Conservation (phyloP, 2,329 filamentous ascomycete species). For the Fusarium buharicum region DNA sequence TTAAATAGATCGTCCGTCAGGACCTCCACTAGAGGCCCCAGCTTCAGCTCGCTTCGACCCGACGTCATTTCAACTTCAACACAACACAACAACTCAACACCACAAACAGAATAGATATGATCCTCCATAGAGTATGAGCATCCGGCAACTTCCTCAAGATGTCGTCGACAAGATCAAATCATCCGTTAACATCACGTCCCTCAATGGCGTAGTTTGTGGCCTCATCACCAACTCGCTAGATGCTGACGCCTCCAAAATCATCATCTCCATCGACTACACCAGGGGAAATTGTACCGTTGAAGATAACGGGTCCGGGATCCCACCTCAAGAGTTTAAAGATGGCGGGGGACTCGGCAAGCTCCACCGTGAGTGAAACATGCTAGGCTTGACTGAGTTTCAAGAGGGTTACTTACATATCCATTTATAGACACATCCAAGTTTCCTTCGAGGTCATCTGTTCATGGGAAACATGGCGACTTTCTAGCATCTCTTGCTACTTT, state of each 20-base stretch:
- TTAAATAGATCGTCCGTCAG: constrained; percentile 32
- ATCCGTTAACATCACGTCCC: constrained; percentile 78
- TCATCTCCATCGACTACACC: constrained; percentile 76
- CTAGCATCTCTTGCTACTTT: constrained; percentile 79
- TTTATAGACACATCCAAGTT: constrained; percentile 81
- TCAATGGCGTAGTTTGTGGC: constrained; percentile 76
- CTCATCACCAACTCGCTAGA: constrained; percentile 88
- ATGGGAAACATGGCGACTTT: constrained; percentile 80
- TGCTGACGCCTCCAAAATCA: constrained; percentile 74
- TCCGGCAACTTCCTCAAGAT: constrained; percentile 74
- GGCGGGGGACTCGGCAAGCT: constrained; percentile 77
- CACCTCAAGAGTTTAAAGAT: constrained; percentile 75
- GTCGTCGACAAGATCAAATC: constrained; percentile 85
- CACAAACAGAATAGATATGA: constrained; percentile 29
- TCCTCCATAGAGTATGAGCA: constrained; percentile 62
- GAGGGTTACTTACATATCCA: constrained; percentile 15
- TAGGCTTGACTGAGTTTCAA: not conserved
- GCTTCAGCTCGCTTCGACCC: constrained; percentile 22
- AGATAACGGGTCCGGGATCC: constrained; percentile 85
- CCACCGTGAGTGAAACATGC: constrained; percentile 67
- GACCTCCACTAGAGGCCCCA: constrained; percentile 9
- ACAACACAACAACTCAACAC: not conserved
- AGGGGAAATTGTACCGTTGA: constrained; percentile 82
- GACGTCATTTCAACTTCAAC: constrained; percentile 30
- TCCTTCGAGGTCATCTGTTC: constrained; percentile 55